A percentile compares a stretch with the other conserved stretches of the same genome.
These are phyloP conservation scores for Cylindrotheca fusiformis DNA, from an alignment of 108 stramenopile genomes.

Conservation along the genomic window DNA sequence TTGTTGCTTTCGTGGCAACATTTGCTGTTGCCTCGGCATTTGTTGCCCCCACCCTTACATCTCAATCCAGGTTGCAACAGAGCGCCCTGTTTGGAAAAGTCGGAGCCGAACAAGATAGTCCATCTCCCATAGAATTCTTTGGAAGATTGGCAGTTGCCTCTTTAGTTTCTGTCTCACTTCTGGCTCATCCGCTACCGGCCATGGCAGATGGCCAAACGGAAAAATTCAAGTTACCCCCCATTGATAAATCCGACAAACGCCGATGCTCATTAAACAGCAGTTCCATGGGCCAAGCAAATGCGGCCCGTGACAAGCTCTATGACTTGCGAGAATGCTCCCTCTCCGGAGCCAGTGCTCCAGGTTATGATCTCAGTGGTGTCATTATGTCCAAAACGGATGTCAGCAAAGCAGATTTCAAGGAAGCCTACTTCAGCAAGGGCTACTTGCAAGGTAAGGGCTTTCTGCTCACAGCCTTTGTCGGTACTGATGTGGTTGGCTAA, in stretches of 20 bases:
- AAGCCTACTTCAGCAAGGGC: slow-evolving; percentile 87
- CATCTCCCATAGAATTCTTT: no score
- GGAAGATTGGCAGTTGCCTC: slow-evolving; percentile 22
- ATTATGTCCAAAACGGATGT: slow-evolving; percentile 90
- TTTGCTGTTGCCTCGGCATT: not conserved
- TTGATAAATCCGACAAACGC: slow-evolving; percentile 69
- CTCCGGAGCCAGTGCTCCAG: slow-evolving; percentile 51
- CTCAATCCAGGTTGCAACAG: not conserved
- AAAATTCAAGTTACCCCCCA: slow-evolving; percentile 89
- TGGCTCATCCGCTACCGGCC: slow-evolving; percentile 35
- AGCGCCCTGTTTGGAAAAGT: not conserved
- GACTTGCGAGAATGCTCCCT: slow-evolving; percentile 88
- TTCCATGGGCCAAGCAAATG: slow-evolving; percentile 95
- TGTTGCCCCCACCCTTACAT: not conserved
- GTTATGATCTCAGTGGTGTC: slow-evolving; percentile 82
- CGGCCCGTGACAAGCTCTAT: slow-evolving; percentile 92
- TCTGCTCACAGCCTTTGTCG: no score
- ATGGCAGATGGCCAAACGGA: slow-evolving; percentile 75
- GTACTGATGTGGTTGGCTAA: not conserved
- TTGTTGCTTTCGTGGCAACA: not conserved
- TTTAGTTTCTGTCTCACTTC: slow-evolving; percentile 10
- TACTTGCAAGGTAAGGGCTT: slow-evolving; percentile 61
- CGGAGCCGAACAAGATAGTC: no score
- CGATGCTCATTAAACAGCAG: slow-evolving; percentile 82
- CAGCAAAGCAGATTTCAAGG: slow-evolving; percentile 77